Evolutionary conservation across 805 yeast species (phyloP).

Genomic region (Ascoidea asiatica): DNA sequence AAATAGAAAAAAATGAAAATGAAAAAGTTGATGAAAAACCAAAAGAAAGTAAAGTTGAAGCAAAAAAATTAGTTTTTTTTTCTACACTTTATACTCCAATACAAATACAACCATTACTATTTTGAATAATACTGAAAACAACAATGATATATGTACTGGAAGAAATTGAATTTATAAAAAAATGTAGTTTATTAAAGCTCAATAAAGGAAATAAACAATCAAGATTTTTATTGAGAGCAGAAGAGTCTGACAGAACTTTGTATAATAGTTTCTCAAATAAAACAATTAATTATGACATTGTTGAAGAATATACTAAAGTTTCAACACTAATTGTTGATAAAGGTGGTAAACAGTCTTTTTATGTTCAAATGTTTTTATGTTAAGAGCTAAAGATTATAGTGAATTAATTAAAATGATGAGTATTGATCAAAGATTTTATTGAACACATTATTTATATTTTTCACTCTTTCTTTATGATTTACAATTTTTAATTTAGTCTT

Average conservation of each 20-base stretch:
- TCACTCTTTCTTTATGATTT: too few relatives aligned
- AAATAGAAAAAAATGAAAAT: not conserved
- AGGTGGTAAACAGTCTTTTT: conserved; percentile 5
- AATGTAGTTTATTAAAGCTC: conserved; percentile 4
- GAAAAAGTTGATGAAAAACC: not conserved
- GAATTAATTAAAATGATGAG: conserved; percentile 5
- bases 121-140: too few relatives aligned
- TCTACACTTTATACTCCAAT: not conserved
- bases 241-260: conserved; percentile 7
- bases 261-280: conserved; percentile 8
- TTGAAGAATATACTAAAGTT: conserved; percentile 5
- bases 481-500: too few relatives aligned
- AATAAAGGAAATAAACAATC: conserved; percentile 5
- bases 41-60: not conserved
- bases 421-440: not conserved
- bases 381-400: conserved; percentile 8
- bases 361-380: conserved; percentile 2
- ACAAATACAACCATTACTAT: not conserved
- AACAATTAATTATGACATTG: conserved; percentile 6
- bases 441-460: too few relatives aligned
- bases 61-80: not conserved
- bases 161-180: conserved; percentile 4
- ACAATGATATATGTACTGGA: conserved; percentile 3
- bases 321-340: conserved; percentile 3
- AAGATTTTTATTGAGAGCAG: conserved; percentile 8